A percentile compares a stretch with the other conserved stretches of the same genome.
Evolutionary conservation across 768 basidiomycete genomes (phyloP).

Genomic region (Thelephora ganbajun): DNA sequence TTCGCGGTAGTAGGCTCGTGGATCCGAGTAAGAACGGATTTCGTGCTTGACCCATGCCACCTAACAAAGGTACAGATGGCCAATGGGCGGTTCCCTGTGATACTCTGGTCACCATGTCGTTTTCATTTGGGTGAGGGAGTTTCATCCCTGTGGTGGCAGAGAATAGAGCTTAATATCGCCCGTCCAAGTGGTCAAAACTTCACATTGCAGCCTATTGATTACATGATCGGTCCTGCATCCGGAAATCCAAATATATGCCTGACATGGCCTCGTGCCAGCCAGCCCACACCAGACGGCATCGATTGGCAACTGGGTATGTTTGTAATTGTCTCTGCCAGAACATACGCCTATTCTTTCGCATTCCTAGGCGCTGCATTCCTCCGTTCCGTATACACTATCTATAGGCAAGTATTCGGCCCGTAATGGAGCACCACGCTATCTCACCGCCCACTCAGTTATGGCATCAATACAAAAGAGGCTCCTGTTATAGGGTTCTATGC

Average conservation of each 20-base stretch:
- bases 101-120: slow-evolving; percentile 39
- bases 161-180: not conserved
- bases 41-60: not conserved
- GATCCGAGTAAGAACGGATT: slow-evolving; percentile 29
- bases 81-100: slow-evolving; percentile 71
- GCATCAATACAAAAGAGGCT: slow-evolving; percentile 58
- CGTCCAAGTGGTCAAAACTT: slow-evolving; percentile 31
- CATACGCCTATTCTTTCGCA: not conserved
- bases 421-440: not conserved
- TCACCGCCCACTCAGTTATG: slow-evolving; percentile 34
- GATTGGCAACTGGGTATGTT: slow-evolving; percentile 72
- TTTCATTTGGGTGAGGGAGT: slow-evolving; percentile 50
- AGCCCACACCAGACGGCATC: slow-evolving; percentile 58
- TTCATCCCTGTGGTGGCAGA: not conserved
- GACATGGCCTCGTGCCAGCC: slow-evolving; percentile 55
- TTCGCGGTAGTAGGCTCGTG: slow-evolving; percentile 56
- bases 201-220: slow-evolving; percentile 60
- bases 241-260: slow-evolving; percentile 57
- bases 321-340: not conserved
- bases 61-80: slow-evolving; percentile 25
- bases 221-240: slow-evolving; percentile 55
- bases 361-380: slow-evolving; percentile 49
- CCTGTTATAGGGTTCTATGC: slow-evolving; percentile 71
- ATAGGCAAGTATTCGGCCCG: slow-evolving; percentile 32
- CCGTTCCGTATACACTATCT: slow-evolving; percentile 66